Base-by-base conservation (phyloP, 192 early-diverging fungal species). In the Podochytrium sp. region DNA sequence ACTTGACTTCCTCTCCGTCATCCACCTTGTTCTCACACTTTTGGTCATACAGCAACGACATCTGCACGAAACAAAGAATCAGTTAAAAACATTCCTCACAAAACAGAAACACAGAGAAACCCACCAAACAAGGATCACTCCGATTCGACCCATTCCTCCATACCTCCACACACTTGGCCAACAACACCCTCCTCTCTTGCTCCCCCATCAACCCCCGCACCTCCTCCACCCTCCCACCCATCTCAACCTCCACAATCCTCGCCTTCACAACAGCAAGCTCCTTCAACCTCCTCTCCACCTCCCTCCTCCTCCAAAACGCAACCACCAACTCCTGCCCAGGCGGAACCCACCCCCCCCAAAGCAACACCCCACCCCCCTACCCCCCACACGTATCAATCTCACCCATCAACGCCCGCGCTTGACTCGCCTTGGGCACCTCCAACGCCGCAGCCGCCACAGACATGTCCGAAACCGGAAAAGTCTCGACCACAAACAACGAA, bases 331-430 rank as follows among this genome's bases (percentile, higher is more conserved):
- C 75, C 20, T 53, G 56, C 1, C 65, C 74, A 23, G 34, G 33
- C 20, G 78, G 78, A 33, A 56, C 60, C 81, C 81, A 82, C 14
- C 68, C 52, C 12, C 35, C 68, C 32, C 80, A 40, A 40, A 56
- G 67, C 49, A 80, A 78, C 70, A 80, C 74, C 10, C 81, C 81
- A 2, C 81, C 75, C 18, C 80, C 65, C 38, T 82, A 82, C 33
- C 65, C 60, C 5, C 35, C 32, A 25, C 67, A 23, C 23, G 56
- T 64, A 60, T 77, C 68, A 61, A 74, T 59, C 1, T 71, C 69
- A 41, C 30, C 12, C 69, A 71, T 71, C 7, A 6, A 41, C 55
- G 53, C 6, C 1, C 69, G 53, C 12, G 2, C 32, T 47, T 38
- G 53, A 16, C n/a, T 29, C 5, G 29, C 37, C 40, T 75, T 65